These are phyloP conservation scores for Neurospora pannonica DNA, from an alignment of 495 filamentous ascomycete species.

Conservation along the genomic window DNA sequence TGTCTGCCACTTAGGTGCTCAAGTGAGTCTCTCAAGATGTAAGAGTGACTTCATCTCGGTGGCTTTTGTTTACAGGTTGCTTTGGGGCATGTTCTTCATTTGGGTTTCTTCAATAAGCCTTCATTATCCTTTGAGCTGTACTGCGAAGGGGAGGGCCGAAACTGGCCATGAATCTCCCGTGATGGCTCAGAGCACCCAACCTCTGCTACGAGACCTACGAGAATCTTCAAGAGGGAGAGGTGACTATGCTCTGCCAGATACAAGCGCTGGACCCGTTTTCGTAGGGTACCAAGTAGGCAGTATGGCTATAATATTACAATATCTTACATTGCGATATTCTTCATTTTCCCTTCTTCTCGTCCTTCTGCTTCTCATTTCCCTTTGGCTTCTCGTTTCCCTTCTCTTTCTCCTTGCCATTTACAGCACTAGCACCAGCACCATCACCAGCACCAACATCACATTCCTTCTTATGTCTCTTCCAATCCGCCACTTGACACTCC, in stretches of 20 bases:
- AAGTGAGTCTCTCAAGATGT: not conserved
- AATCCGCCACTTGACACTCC: conserved; percentile 15
- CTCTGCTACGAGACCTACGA: not conserved
- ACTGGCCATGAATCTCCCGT: not conserved
- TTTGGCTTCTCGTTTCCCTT: not conserved
- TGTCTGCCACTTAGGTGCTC: not conserved
- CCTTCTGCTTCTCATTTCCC: not conserved
- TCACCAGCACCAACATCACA: not conserved
- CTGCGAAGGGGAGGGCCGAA: not conserved
- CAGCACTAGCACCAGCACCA: not conserved
- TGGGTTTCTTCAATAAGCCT: not conserved
- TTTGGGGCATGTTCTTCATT: not conserved
- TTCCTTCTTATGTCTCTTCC: conserved; percentile 20
- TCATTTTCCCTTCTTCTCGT: not conserved
- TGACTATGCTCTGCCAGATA: not conserved
- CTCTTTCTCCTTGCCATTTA: not conserved
- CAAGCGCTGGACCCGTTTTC: not conserved
- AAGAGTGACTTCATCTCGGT: not conserved
- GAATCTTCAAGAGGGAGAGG: no score
- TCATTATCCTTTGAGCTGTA: not conserved
- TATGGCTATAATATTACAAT: not conserved
- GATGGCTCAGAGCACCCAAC: not conserved
- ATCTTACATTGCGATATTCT: not conserved
- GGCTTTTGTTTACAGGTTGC: not conserved
- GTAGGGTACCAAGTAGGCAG: not conserved